Base-by-base conservation (phyloP, 2,329 filamentous ascomycete species). In the Sporothrix pallida region DNA sequence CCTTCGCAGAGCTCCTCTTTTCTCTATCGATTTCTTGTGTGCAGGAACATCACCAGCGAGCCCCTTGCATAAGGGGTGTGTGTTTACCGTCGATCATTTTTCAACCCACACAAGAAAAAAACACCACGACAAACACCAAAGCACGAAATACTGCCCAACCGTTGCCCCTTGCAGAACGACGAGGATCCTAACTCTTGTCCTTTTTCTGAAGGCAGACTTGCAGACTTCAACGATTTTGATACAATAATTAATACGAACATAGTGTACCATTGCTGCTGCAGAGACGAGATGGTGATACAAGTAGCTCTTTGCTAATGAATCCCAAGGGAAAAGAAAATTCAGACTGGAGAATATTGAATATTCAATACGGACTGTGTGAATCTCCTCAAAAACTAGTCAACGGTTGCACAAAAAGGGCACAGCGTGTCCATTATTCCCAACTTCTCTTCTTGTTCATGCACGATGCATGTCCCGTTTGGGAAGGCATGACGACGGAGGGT, bases 1-100 rank as follows among this genome's bases (percentile, higher is more conserved):
- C 31, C 7, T 37, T 37, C 7, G 31, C 31, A 37, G 3, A 37
- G 31, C 5, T 37, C 31, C 7, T 37, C 31, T 37, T 37, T 9
- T 15, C 9, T 58, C 54, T 31, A 15, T 58, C 54, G 31, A 37
- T 37, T 37, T 37, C 31, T 37, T 37, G 31, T 5, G 31, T 37
- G 31, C 31, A 37, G 31, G 31, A 37, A 26, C 42, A 67, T 48
- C n/a, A 67, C 46, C 62, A 62, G 7, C 26, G 17, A 48, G 13
- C 42, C 62, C 62, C 42, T 67, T 67, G 62, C 62, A 67, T 48
- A 67, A 13, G 42, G 12, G n/a, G 62, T 12, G 20, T 26, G 62
- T 17, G 8, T 48, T 20, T 48, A 13, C 44, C 62, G 62, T 26
- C 20, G 62, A 48, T 67, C 62, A 26, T 65, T 37, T 37, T 37